These are phyloP conservation scores for Tetragonia tetragonoides DNA, from an alignment of 148 eudicot genomes.

Conservation along the genomic window DNA sequence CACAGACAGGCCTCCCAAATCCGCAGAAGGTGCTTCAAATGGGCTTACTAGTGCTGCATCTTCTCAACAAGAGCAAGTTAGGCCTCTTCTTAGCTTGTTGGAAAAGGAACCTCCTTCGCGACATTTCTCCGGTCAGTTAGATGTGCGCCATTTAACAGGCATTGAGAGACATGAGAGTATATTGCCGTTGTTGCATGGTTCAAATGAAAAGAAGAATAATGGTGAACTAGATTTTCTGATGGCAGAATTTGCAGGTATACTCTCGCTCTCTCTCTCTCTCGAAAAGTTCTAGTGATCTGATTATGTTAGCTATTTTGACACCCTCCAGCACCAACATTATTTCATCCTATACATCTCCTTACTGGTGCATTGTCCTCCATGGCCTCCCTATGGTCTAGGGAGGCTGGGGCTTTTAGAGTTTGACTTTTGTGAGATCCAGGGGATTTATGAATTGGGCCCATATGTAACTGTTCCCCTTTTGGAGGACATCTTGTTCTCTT, in stretches of 20 bases:
- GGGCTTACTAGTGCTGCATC: slow-evolving; percentile 41
- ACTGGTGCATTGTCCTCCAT: not conserved
- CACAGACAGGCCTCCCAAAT: slow-evolving; percentile 54
- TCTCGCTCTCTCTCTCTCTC: slow-evolving; percentile 7
- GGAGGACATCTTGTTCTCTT: no score
- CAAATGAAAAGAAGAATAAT: slow-evolving; percentile 75
- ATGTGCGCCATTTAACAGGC: slow-evolving; percentile 70
- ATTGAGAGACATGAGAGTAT: slow-evolving; percentile 81
- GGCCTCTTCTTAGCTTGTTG: slow-evolving; percentile 88
- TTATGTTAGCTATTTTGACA: not conserved
- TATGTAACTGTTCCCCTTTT: no score
- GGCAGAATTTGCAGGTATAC: slow-evolving; percentile 88
- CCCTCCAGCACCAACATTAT: not conserved
- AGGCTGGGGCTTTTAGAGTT: no score
- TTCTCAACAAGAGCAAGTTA: slow-evolving; percentile 71
- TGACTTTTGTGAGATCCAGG: no score
- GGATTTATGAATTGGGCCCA: no score
- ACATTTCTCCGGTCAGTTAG: slow-evolving; percentile 90
- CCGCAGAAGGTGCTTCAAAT: slow-evolving; percentile 54
- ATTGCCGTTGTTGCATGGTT: slow-evolving; percentile 74
- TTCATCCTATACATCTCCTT: not conserved
- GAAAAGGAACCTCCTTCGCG: slow-evolving; percentile 94
- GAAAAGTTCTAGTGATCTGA: not conserved
- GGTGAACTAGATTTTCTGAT: slow-evolving; percentile 82
- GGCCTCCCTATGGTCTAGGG: no score